Evolutionary conservation across 2,329 filamentous ascomycete genomes (phyloP).

Genomic region (Gaeumannomyces sp.): DNA sequence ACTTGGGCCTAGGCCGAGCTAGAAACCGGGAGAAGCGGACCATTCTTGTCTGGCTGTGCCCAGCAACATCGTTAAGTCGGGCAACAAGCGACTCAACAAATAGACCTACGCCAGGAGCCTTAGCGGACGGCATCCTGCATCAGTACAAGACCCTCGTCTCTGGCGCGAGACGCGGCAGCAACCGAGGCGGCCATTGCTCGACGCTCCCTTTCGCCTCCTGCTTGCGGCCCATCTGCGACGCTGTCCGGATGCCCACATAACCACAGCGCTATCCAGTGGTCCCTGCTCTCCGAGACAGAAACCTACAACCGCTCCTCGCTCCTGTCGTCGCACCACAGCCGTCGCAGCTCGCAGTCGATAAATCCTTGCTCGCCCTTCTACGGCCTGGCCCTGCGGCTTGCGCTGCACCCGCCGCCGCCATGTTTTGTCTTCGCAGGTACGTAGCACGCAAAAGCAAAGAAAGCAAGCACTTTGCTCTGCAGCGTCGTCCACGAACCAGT

Average conservation of each 20-base stretch:
- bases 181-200: neutral
- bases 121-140: neutral
- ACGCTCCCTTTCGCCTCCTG: neutral
- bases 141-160: no score
- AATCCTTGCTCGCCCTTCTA: neutral
- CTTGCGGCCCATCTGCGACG: no score
- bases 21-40: neutral
- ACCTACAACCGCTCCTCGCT: neutral
- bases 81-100: neutral
- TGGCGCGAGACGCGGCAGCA: neutral
- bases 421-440: constrained; percentile 65
- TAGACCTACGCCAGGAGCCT: neutral
- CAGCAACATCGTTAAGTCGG: constrained; percentile 1
- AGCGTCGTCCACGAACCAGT: neutral
- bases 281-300: neutral
- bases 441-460: constrained; percentile 16
- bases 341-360: neutral
- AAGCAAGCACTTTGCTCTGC: neutral
- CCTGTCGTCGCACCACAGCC: no score
- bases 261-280: no score
- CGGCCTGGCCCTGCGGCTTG: neutral
- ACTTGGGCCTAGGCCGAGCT: neutral
- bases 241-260: no score
- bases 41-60: neutral
- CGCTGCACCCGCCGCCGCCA: constrained; percentile 24